Percentiles rank a stretch among this genome's conserved stretches.
phyloP scores from a whole-genome alignment of 2,329 filamentous ascomycete species.

The Colletotrichum sp. region DNA sequence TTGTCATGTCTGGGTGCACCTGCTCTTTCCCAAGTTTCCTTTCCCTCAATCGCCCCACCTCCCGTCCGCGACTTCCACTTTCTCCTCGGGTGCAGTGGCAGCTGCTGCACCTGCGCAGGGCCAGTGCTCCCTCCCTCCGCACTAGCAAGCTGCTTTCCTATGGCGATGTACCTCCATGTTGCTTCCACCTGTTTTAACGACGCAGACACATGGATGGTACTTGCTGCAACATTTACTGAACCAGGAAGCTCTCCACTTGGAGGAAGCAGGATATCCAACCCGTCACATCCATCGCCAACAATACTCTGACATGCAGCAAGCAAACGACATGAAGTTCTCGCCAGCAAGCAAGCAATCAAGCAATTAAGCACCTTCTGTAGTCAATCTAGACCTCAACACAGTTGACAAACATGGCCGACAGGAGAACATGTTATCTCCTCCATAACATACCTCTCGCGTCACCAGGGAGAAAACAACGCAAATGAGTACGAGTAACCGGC shows the following conservation, averaged over 20 bases:
- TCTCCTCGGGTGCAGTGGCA: background rate
- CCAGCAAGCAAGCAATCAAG: background rate
- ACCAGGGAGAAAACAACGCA: background rate
- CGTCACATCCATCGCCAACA: background rate
- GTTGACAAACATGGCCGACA: background rate
- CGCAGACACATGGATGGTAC: background rate
- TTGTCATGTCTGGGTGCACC: background rate
- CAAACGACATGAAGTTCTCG: background rate
- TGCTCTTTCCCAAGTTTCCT: no score
- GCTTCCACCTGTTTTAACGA: background rate
- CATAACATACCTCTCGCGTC: background rate
- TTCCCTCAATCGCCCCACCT: background rate
- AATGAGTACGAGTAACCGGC: background rate
- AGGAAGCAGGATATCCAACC: background rate
- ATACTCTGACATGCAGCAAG: background rate
- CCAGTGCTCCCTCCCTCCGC: background rate
- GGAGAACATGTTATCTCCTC: background rate
- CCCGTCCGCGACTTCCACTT: background rate
- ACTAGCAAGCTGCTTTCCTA: background rate
- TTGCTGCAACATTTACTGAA: background rate
- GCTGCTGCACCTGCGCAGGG: background rate
- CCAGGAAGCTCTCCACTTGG: background rate
- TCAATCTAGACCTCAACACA: background rate
- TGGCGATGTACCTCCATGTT: background rate
- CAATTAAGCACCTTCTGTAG: background rate